Conservation (phyloP, 768 basidiomycete species). For the Tephrocybe rancida region DNA sequence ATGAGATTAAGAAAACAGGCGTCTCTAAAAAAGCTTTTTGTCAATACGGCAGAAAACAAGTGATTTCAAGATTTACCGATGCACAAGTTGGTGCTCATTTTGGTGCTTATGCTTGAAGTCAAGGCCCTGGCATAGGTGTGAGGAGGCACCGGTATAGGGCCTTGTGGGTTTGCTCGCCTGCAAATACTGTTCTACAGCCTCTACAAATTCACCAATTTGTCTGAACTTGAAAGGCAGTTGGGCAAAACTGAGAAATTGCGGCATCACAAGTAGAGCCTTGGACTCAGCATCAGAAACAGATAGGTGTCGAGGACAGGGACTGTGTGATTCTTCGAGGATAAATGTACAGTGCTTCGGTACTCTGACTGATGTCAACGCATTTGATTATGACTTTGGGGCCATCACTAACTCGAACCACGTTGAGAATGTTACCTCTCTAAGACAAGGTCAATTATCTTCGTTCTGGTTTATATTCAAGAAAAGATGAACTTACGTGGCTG, state of each 20-base stretch:
- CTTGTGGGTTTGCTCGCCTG: conserved; percentile 11
- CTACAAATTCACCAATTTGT: conserved; percentile 22
- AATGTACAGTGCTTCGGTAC: background rate
- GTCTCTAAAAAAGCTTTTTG: background rate
- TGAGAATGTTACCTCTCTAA: too few species aligned
- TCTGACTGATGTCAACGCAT: background rate
- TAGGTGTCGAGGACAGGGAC: conserved; percentile 26
- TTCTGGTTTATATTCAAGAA: too few species aligned
- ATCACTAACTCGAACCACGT: conserved; percentile 21
- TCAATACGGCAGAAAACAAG: background rate
- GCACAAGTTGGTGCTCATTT: too few species aligned
- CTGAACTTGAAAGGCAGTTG: conserved; percentile 21
- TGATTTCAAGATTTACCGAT: background rate
- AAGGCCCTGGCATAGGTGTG: background rate
- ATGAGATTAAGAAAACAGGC: background rate
- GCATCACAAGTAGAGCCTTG: conserved; percentile 22
- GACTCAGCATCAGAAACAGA: conserved; percentile 16
- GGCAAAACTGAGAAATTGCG: conserved; percentile 17
- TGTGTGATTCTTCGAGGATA: conserved; percentile 19
- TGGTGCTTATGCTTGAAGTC: conserved; percentile 6
- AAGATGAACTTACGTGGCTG: too few species aligned
- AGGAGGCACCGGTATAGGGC: background rate
- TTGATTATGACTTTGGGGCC: conserved; percentile 21
- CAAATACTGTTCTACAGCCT: conserved; percentile 21
- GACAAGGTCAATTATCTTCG: too few species aligned